Conservation (phyloP, 768 basidiomycete species). For the Suillus fuscotomentosus region DNA sequence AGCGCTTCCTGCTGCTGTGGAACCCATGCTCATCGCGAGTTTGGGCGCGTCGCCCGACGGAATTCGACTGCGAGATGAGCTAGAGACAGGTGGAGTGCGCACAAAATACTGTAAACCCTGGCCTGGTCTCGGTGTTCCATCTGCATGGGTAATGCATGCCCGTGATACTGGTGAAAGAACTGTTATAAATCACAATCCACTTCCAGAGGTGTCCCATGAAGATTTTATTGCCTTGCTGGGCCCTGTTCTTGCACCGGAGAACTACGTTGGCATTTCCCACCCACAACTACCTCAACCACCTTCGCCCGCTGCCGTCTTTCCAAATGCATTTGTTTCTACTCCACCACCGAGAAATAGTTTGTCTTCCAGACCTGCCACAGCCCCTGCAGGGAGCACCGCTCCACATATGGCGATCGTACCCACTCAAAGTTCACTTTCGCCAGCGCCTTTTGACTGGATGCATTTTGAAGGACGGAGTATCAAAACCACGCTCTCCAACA, state of each 20-base stretch:
- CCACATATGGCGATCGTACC: slow-evolving; percentile 19
- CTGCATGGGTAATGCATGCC: slow-evolving; percentile 79
- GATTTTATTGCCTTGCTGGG: slow-evolving; percentile 81
- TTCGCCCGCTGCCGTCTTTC: slow-evolving; percentile 30
- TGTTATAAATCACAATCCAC: slow-evolving; percentile 83
- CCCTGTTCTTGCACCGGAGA: slow-evolving; percentile 80
- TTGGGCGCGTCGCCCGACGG: slow-evolving; percentile 75
- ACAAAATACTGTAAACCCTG: slow-evolving; percentile 75
- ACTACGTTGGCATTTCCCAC: slow-evolving; percentile 44
- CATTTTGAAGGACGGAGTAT: slow-evolving; percentile 83
- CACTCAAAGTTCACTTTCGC: slow-evolving; percentile 50
- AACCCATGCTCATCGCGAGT: slow-evolving; percentile 71
- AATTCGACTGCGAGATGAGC: slow-evolving; percentile 54
- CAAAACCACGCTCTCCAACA: slow-evolving; percentile 76
- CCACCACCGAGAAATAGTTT: slow-evolving; percentile 33
- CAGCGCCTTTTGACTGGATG: slow-evolving; percentile 84
- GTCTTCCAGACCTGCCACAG: slow-evolving; percentile 31
- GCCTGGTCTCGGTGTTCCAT: slow-evolving; percentile 70
- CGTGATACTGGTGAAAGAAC: slow-evolving; percentile 65
- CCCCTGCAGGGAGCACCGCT: slow-evolving; percentile 12
- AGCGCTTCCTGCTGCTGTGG: slow-evolving; percentile 1
- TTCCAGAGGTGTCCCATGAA: slow-evolving; percentile 84
- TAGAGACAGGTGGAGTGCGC: slow-evolving; percentile 65
- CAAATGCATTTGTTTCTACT: slow-evolving; percentile 19
- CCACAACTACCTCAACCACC: slow-evolving; percentile 16